Percentiles rank a stretch among this genome's conserved stretches.
phyloP scores from a whole-genome alignment of 2,329 filamentous ascomycete genomes.

The Thelonectria blattea region DNA sequence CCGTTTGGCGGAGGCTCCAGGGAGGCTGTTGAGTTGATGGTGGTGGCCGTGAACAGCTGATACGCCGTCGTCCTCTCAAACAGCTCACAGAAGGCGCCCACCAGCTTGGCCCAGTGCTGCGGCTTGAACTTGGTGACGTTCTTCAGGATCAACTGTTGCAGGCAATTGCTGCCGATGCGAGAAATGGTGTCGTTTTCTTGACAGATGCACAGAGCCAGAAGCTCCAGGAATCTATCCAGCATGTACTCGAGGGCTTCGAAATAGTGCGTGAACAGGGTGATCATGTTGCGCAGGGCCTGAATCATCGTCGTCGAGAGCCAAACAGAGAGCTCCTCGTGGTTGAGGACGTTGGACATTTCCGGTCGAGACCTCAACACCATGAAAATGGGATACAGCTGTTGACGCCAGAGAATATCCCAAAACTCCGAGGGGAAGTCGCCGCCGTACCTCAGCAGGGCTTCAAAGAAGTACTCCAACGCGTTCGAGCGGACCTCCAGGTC shows the following conservation, averaged over 20 bases:
- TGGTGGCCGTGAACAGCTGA: constrained; percentile 88
- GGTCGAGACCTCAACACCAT: constrained; percentile 96
- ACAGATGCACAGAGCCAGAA: constrained; percentile 94
- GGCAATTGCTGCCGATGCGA: constrained; percentile 95
- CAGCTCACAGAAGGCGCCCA: constrained; percentile 92
- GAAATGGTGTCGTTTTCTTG: constrained; percentile 99
- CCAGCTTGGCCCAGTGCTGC: constrained; percentile 92
- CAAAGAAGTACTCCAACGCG: constrained; percentile 96
- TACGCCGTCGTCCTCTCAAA: constrained; percentile 95
- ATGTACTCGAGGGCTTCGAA: constrained; percentile 97
- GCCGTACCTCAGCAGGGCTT: constrained; percentile 87
- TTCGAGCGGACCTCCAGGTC: constrained; percentile 92
- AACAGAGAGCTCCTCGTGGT: constrained; percentile 95
- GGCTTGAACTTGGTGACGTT: constrained; percentile 91
- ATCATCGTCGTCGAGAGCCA: constrained; percentile 99
- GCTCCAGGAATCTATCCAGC: constrained; percentile 95
- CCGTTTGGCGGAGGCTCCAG: constrained; percentile 60
- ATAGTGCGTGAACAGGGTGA: constrained; percentile 97
- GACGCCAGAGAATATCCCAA: constrained; percentile 98
- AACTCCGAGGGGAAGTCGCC: constrained; percentile 92
- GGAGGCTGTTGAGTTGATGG: constrained; percentile 59
- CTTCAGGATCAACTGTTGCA: constrained; percentile 95
- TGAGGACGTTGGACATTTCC: constrained; percentile 93
- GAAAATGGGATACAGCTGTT: constrained; percentile 97
- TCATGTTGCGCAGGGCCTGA: constrained; percentile 96